Evolutionary conservation across 768 basidiomycete genomes (phyloP).

Genomic region (Boletus huronensis): DNA sequence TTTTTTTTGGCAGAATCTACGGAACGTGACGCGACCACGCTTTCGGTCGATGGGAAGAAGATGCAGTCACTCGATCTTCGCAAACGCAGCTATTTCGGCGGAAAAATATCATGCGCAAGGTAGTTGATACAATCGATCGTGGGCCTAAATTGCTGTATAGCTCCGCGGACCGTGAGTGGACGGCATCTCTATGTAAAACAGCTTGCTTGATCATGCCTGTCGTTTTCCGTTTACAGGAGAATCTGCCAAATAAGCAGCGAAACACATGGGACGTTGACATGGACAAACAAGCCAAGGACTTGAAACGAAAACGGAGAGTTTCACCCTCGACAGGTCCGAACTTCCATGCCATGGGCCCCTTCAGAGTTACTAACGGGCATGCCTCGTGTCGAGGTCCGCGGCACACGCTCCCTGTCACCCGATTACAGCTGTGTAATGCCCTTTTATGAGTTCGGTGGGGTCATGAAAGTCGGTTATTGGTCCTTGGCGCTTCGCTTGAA

Average conservation of each 20-base stretch:
- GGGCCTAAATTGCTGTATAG: neutral
- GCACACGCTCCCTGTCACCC: neutral
- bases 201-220: neutral
- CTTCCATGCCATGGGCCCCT: no score
- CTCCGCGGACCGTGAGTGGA: neutral
- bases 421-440: neutral
- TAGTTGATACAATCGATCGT: neutral
- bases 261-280: neutral
- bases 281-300: neutral
- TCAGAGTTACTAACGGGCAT: neutral
- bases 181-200: neutral
- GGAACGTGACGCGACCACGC: no score
- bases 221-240: neutral
- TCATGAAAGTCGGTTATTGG: neutral
- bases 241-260: neutral
- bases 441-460: neutral
- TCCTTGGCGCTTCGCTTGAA: neutral
- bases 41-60: neutral
- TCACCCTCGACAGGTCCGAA: neutral
- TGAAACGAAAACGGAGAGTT: neutral
- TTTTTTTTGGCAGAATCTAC: neutral
- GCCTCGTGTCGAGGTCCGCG: neutral
- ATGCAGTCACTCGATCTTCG: neutral
- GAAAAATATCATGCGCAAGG: neutral
- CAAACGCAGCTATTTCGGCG: neutral